Percentiles rank a stretch among this genome's conserved stretches.
Conservation (phyloP, 129 eudicot genomes). For the Rutidosis leptorrhynchoides region DNA sequence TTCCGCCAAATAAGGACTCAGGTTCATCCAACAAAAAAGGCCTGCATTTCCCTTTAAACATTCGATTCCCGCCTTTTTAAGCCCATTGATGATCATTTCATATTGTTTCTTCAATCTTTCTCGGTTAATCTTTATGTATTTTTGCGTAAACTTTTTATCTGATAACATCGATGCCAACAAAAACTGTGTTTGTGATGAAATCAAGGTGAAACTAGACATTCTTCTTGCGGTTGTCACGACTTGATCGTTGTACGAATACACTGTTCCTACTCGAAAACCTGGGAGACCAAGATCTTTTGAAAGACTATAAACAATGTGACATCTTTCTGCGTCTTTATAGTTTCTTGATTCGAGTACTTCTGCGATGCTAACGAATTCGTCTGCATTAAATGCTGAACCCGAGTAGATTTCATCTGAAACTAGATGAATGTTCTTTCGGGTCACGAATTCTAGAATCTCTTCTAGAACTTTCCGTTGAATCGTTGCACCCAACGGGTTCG, state of each 20-base stretch:
- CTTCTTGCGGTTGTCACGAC: constrained; percentile 84
- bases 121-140: constrained; percentile 61
- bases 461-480: constrained; percentile 51
- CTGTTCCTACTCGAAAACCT: constrained; percentile 79
- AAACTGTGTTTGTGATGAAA: constrained; percentile 91
- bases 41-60: constrained; percentile 91
- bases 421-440: constrained; percentile 70
- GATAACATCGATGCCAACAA: constrained; percentile 80
- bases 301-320: constrained; percentile 85
- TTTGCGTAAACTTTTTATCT: constrained; percentile 49
- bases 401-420: constrained; percentile 95
- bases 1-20: constrained; percentile 56
- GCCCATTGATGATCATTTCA: constrained; percentile 63
- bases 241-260: constrained; percentile 80
- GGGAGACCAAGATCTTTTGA: constrained; percentile 95
- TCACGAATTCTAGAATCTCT: constrained; percentile 56
- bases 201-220: constrained; percentile 89
- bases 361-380: constrained; percentile 72
- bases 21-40: constrained; percentile 90
- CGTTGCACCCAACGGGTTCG: constrained; percentile 90
- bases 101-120: constrained; percentile 64
- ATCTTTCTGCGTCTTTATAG: constrained; percentile 63
- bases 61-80: constrained; percentile 63
- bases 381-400: constrained; percentile 63
- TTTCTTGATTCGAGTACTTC: constrained; percentile 58